phyloP scores from a whole-genome alignment of 345 rosid genomes.

The Camelina hispida region DNA sequence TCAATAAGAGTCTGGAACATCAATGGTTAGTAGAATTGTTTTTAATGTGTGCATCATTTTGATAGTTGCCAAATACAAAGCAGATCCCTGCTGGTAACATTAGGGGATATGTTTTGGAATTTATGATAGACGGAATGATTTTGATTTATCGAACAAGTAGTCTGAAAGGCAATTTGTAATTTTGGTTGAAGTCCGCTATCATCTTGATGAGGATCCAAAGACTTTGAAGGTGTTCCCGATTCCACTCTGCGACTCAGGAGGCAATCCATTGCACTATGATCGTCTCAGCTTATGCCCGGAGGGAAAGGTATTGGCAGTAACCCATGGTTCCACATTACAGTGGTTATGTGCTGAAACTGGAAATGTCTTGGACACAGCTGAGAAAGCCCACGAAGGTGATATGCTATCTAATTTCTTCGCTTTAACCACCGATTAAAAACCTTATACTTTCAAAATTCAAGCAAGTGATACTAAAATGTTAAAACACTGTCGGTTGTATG shows the following conservation, averaged over 20 bases:
- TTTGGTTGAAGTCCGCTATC: constrained; percentile 78
- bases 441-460: not conserved
- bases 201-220: constrained; percentile 98
- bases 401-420: not conserved
- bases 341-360: constrained; percentile 92
- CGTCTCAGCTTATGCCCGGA: constrained; percentile 86
- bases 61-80: not conserved
- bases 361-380: constrained; percentile 81
- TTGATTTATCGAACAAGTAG: constrained; percentile 3
- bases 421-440: not conserved
- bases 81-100: constrained; percentile 7
- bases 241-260: constrained; percentile 71
- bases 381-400: constrained; percentile 84
- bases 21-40: constrained; percentile 61
- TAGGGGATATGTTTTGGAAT: not conserved
- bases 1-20: constrained; percentile 92
- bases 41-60: constrained; percentile 1
- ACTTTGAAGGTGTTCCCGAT: constrained; percentile 84
- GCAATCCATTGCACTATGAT: constrained; percentile 74
- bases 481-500: not conserved
- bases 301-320: constrained; percentile 82
- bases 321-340: constrained; percentile 78
- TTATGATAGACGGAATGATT: constrained; percentile 23
- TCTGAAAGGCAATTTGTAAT: constrained; percentile 22
- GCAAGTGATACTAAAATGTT: not conserved